Conservation (phyloP, 2,329 filamentous ascomycete genomes). For the Emmonsiellopsis sp. region DNA sequence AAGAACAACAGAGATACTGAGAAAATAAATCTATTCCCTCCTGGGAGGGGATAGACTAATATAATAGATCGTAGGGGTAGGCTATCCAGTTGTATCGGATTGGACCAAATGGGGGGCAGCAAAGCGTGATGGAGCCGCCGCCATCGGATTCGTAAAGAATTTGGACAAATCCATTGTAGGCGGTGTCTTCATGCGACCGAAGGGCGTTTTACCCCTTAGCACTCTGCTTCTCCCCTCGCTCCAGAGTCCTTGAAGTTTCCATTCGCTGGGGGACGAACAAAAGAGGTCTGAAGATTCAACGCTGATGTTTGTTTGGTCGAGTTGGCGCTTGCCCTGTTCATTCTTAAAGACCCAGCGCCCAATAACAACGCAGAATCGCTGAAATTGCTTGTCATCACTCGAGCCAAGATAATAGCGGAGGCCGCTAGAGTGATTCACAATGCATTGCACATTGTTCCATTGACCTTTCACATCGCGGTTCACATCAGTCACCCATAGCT, state of each 20-base stretch:
- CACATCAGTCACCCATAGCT: background rate
- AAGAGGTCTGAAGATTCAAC: background rate
- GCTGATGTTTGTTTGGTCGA: background rate
- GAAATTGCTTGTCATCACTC: background rate
- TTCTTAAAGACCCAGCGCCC: background rate
- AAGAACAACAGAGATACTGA: background rate
- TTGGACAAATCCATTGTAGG: background rate
- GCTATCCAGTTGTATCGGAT: background rate
- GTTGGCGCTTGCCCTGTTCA: constrained; percentile 1
- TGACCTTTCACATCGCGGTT: background rate
- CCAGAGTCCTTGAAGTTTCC: background rate
- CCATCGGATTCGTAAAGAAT: background rate
- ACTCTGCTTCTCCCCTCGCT: background rate
- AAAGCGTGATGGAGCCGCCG: background rate
- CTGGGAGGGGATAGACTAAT: background rate
- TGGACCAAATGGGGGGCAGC: background rate
- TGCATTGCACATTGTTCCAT: background rate
- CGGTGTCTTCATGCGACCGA: background rate
- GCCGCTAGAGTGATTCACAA: background rate
- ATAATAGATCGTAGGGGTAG: background rate
- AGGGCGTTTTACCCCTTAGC: background rate
- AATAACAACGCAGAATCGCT: background rate
- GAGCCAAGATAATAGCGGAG: background rate
- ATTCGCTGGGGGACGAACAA: background rate
- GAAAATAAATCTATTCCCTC: background rate